Evolutionary conservation across 192 early-diverging fungal genomes (phyloP).

Genomic region (Irineochytrium annulatum): DNA sequence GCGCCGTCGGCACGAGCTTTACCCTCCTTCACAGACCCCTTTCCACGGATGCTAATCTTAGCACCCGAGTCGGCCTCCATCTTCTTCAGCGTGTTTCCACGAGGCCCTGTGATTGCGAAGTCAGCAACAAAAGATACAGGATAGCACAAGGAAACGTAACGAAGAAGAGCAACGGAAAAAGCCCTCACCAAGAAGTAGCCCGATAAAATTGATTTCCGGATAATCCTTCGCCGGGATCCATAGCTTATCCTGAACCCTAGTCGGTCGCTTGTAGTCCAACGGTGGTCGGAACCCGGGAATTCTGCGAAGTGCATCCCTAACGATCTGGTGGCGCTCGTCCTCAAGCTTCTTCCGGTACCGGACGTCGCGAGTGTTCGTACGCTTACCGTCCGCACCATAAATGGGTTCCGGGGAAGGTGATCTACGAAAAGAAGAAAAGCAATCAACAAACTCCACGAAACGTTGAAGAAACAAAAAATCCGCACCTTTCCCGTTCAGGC

Average conservation of each 20-base stretch:
- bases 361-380: conserved; percentile 91
- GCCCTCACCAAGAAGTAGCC: conserved; percentile 73
- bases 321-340: conserved; percentile 84
- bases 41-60: conserved; percentile 95
- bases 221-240: conserved; percentile 94
- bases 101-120: conserved; percentile 54
- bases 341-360: conserved; percentile 88
- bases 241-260: conserved; percentile 84
- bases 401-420: conserved; percentile 95
- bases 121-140: background rate
- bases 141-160: background rate
- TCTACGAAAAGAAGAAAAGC: conserved; percentile 37
- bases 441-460: conserved; percentile 2
- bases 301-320: conserved; percentile 71
- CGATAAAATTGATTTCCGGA: conserved; percentile 98
- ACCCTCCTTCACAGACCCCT: conserved; percentile 95
- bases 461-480: background rate
- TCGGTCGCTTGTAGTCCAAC: conserved; percentile 80
- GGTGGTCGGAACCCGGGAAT: conserved; percentile 86
- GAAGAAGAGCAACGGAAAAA: background rate
- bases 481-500: conserved; percentile 67
- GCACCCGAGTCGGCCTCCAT: conserved; percentile 91
- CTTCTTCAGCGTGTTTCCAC: conserved; percentile 94
- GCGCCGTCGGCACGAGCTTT: conserved; percentile 51
- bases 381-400: conserved; percentile 90